phyloP scores from a whole-genome alignment of 768 basidiomycete species.

The Lyophyllum decastes region DNA sequence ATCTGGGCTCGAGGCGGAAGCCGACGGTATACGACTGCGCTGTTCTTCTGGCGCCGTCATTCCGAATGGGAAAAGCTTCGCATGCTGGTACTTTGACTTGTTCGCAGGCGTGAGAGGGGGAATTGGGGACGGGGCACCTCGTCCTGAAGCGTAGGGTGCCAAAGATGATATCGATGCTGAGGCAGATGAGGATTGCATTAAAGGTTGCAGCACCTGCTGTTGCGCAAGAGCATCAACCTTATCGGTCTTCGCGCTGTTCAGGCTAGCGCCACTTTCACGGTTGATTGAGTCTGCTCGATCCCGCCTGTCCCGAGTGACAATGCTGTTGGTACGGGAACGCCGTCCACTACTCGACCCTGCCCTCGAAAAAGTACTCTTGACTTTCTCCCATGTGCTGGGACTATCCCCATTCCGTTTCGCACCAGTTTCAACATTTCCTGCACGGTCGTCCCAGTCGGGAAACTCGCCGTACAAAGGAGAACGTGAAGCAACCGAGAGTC shows the following conservation, averaged over 20 bases:
- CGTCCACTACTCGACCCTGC: slow-evolving; percentile 68
- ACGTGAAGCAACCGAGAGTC: slow-evolving; percentile 65
- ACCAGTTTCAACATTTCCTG: slow-evolving; percentile 40
- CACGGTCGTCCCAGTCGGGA: slow-evolving; percentile 49
- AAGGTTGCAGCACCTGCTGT: slow-evolving; percentile 40
- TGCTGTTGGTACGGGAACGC: slow-evolving; percentile 79
- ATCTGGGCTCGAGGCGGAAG: slow-evolving; percentile 48
- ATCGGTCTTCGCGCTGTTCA: slow-evolving; percentile 63
- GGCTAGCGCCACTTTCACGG: slow-evolving; percentile 75
- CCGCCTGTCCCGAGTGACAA: slow-evolving; percentile 64
- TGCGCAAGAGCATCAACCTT: slow-evolving; percentile 42
- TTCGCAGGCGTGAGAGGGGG: slow-evolving; percentile 74
- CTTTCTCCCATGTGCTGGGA: slow-evolving; percentile 67
- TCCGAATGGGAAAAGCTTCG: slow-evolving; percentile 88
- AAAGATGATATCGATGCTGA: slow-evolving; percentile 73
- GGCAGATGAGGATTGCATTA: slow-evolving; percentile 64
- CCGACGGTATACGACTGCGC: slow-evolving; percentile 52
- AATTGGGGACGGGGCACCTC: slow-evolving; percentile 72
- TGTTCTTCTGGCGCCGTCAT: slow-evolving; percentile 74
- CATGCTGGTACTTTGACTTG: slow-evolving; percentile 69
- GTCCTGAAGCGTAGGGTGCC: slow-evolving; percentile 52
- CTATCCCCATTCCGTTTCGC: slow-evolving; percentile 61
- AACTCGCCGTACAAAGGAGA: slow-evolving; percentile 54
- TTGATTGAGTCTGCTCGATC: slow-evolving; percentile 74
- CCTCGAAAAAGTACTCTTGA: slow-evolving; percentile 67